A percentile compares a stretch with the other conserved stretches of the same genome.
These are phyloP conservation scores for Hyphopichia homilentoma DNA, from an alignment of 805 yeast species.

Conservation along the genomic window DNA sequence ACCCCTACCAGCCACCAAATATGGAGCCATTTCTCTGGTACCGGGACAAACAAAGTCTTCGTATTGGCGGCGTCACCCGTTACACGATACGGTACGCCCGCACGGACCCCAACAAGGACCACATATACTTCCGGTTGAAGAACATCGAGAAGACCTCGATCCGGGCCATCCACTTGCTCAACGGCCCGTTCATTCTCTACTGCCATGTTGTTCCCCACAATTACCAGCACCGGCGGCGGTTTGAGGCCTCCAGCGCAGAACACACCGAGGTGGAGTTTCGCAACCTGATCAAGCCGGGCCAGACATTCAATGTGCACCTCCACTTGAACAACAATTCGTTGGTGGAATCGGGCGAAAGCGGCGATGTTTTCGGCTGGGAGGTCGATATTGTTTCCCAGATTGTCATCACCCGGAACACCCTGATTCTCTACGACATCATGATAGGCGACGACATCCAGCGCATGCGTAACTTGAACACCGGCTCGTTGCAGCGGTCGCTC, in stretches of 20 bases:
- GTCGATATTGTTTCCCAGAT: constrained; percentile 41
- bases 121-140: constrained; percentile 33
- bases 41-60: constrained; percentile 30
- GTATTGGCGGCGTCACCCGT: constrained; percentile 36
- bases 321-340: constrained; percentile 44
- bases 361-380: constrained; percentile 28
- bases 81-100: constrained; percentile 26
- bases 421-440: constrained; percentile 31
- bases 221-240: constrained; percentile 22
- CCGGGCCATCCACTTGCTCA: constrained; percentile 38
- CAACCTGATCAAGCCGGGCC: constrained; percentile 62
- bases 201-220: constrained; percentile 40
- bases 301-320: constrained; percentile 56
- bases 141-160: constrained; percentile 34
- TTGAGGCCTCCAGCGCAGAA: constrained; percentile 18
- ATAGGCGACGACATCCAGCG: constrained; percentile 31
- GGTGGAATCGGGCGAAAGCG: constrained; percentile 8
- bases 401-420: constrained; percentile 29
- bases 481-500: constrained; percentile 9
- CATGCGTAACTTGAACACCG: constrained; percentile 32
- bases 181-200: constrained; percentile 42
- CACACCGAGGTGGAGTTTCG: constrained; percentile 32
- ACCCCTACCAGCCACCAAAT: too few relatives aligned
- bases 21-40: constrained; percentile 28
- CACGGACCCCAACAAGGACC: constrained; percentile 9